These are phyloP conservation scores for Uronychia binucleata DNA, from an alignment of 73 alveolate genomes.

Conservation along the genomic window DNA sequence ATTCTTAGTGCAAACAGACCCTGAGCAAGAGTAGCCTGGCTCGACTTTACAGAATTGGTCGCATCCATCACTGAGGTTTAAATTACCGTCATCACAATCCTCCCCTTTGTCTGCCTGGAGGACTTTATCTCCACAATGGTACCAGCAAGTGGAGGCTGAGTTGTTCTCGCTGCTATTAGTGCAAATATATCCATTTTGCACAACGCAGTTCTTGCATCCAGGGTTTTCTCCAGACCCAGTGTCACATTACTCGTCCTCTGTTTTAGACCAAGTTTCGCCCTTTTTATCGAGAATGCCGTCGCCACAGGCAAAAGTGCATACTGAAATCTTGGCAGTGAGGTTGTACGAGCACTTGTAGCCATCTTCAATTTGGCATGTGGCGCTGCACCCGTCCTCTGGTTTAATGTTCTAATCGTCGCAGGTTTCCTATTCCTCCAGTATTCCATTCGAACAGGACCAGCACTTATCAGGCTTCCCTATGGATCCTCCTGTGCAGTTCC, in stretches of 20 bases:
- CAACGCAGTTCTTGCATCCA: neutral
- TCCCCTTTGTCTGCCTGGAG: conserved; percentile 2
- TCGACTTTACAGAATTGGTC: neutral
- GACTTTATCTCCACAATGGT: neutral
- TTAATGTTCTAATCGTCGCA: conserved; percentile 1
- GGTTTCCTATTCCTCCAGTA: neutral
- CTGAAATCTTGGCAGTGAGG: neutral
- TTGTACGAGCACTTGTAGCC: neutral
- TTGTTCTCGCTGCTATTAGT: neutral
- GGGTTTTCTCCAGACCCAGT: neutral
- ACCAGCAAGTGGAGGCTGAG: neutral
- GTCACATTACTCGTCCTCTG: neutral
- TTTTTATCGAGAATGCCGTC: neutral
- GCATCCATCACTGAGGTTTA: conserved; percentile 23
- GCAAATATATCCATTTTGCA: neutral
- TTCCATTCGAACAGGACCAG: conserved; percentile 1
- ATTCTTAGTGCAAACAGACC: conserved; percentile 13
- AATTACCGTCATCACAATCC: conserved; percentile 20
- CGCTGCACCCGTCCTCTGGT: conserved; percentile 1
- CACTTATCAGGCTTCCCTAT: neutral
- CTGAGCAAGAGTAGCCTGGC: neutral
- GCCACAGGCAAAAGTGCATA: neutral
- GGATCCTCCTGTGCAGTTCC: conserved; percentile 7
- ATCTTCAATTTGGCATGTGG: neutral
- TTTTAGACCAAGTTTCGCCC: neutral